phyloP scores from a whole-genome alignment of 2,329 filamentous ascomycete genomes.

The Fusarium albidum region DNA sequence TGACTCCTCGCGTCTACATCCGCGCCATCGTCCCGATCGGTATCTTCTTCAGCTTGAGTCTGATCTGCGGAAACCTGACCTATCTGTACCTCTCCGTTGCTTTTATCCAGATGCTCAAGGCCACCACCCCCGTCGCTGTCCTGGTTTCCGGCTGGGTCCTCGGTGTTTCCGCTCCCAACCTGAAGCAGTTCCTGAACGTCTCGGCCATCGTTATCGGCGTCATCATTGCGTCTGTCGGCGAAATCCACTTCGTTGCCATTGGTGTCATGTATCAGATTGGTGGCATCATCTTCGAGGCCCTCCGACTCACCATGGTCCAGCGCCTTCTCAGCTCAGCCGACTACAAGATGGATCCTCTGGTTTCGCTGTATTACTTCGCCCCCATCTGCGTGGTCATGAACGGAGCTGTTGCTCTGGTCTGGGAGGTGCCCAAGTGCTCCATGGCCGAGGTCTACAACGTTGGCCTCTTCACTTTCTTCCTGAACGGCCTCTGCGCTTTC shows the following conservation, averaged over 20 bases:
- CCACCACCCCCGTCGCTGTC: conserved; percentile 93
- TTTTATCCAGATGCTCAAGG: conserved; percentile 99
- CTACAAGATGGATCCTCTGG: conserved; percentile 92
- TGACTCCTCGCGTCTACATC: conserved; percentile 93
- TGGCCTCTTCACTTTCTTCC: conserved; percentile 74
- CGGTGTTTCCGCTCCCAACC: conserved; percentile 82
- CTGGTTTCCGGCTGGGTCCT: conserved; percentile 89
- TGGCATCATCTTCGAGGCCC: conserved; percentile 83
- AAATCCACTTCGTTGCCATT: conserved; percentile 88
- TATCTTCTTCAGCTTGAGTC: conserved; percentile 91
- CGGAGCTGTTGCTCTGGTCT: conserved; percentile 74
- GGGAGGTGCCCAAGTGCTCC: conserved; percentile 75
- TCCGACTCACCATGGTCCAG: conserved; percentile 85
- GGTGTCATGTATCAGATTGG: conserved; percentile 82
- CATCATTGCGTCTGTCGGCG: conserved; percentile 91
- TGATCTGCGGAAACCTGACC: conserved; percentile 96
- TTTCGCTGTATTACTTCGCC: conserved; percentile 90
- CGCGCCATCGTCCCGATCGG: conserved; percentile 95
- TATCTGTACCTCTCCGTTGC: conserved; percentile 95
- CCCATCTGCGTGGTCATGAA: conserved; percentile 87
- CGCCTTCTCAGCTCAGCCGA: conserved; percentile 81
- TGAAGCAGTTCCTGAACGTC: conserved; percentile 91
- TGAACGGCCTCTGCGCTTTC: conserved; percentile 82
- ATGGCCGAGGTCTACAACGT: conserved; percentile 77
- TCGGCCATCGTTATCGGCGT: conserved; percentile 95